Conservation (phyloP, 2,329 filamentous ascomycete genomes). For the Bipolaris cookei region DNA sequence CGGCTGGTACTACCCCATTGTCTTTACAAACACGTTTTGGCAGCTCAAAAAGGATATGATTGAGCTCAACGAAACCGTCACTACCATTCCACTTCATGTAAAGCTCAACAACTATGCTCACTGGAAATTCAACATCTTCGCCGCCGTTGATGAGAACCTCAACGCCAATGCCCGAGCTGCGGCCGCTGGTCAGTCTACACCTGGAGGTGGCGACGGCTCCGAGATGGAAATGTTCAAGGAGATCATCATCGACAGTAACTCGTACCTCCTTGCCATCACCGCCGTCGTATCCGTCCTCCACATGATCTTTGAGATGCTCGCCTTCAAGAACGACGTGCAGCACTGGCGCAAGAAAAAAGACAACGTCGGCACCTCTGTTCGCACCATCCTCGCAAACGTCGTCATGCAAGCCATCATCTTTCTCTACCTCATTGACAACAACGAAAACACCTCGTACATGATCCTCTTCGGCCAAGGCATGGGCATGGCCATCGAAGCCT, state of each 20-base stretch:
- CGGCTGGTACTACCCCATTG: slow-evolving; percentile 89
- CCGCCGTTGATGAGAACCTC: slow-evolving; percentile 84
- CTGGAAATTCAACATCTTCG: slow-evolving; percentile 89
- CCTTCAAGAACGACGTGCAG: slow-evolving; percentile 95
- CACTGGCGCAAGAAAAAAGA: slow-evolving; percentile 99
- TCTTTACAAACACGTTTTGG: slow-evolving; percentile 98
- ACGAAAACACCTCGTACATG: slow-evolving; percentile 98
- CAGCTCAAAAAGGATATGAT: slow-evolving; percentile 91
- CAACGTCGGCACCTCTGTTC: slow-evolving; percentile 93
- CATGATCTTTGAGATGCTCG: slow-evolving; percentile 92
- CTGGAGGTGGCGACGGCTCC: slow-evolving; percentile 83
- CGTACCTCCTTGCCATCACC: slow-evolving; percentile 85
- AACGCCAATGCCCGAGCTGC: slow-evolving; percentile 82
- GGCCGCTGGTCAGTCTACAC: slow-evolving; percentile 71
- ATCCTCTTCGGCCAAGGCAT: slow-evolving; percentile 92
- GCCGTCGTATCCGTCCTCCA: slow-evolving; percentile 85
- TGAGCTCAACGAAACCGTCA: slow-evolving; percentile 87
- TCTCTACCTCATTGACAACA: slow-evolving; percentile 96
- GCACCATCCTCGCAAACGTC: slow-evolving; percentile 94
- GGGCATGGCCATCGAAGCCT: slow-evolving; percentile 78
- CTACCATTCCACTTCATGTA: slow-evolving; percentile 79
- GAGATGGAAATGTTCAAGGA: slow-evolving; percentile 99
- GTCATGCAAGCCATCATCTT: slow-evolving; percentile 98
- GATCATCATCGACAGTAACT: slow-evolving; percentile 91
- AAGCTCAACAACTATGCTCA: slow-evolving; percentile 78